A percentile compares a stretch with the other conserved stretches of the same genome.
These are phyloP conservation scores for Fimicolochytrium jonesii DNA, from an alignment of 192 early-diverging fungal species.

Conservation along the genomic window DNA sequence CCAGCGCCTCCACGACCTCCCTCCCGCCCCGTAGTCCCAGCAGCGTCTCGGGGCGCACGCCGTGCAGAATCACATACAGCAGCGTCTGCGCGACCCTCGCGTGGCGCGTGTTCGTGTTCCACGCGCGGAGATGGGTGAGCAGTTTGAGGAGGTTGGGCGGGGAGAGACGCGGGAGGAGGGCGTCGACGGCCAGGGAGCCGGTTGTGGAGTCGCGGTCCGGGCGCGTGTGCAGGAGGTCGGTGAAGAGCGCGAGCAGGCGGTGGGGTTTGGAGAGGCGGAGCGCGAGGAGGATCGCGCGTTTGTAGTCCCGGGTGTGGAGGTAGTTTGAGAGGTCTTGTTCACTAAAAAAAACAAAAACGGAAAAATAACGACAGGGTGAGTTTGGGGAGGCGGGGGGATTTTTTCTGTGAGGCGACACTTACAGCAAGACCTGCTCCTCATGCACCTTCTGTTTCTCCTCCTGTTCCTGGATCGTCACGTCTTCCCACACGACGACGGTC, in stretches of 20 bases:
- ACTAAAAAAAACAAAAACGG: no score
- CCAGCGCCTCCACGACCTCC: constrained; percentile 75
- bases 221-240: constrained; percentile 1
- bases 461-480: constrained; percentile 80
- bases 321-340: constrained; percentile 91
- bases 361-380: no score
- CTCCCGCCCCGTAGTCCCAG: constrained; percentile 75
- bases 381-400: no score
- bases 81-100: constrained; percentile 75
- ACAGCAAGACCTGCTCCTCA: constrained; percentile 71
- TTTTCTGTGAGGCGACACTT: no score
- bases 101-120: constrained; percentile 91
- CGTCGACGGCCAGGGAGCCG: constrained; percentile 63
- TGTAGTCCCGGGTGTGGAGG: constrained; percentile 83
- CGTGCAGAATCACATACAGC: constrained; percentile 70
- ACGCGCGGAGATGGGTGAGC: constrained; percentile 79
- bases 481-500: constrained; percentile 87
- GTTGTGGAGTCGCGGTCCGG: constrained; percentile 42
- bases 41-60: constrained; percentile 62
- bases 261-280: constrained; percentile 87
- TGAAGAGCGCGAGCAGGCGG: constrained; percentile 65
- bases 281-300: constrained; percentile 84
- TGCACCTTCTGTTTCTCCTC: constrained; percentile 63
- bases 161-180: constrained; percentile 44
- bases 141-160: constrained; percentile 67